Percentiles rank a stretch among this genome's conserved stretches.
These are phyloP conservation scores for Clausena lansium DNA, from an alignment of 345 rosid genomes.

Conservation along the genomic window DNA sequence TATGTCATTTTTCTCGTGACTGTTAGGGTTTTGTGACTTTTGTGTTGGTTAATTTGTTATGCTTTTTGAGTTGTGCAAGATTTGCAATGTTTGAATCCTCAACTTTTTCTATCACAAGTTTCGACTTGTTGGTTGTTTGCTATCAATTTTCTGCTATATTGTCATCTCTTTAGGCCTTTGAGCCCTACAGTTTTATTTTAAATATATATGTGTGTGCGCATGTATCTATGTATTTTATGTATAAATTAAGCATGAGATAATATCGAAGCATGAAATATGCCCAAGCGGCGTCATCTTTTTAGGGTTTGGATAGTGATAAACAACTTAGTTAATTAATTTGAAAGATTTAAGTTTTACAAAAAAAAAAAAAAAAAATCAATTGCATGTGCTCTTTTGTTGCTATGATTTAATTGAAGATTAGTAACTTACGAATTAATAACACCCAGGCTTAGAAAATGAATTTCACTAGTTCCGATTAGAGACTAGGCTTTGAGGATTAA, in stretches of 20 bases:
- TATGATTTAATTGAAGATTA: too few species aligned
- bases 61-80: neutral
- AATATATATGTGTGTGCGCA: too few species aligned
- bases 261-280: neutral
- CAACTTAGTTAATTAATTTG: neutral
- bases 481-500: neutral
- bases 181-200: neutral
- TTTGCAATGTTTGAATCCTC: neutral
- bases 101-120: neutral
- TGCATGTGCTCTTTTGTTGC: neutral
- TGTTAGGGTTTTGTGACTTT: neutral
- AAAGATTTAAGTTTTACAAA: neutral
- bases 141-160: neutral
- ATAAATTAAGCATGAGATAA: neutral
- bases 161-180: neutral
- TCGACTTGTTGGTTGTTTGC: neutral
- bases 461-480: neutral
- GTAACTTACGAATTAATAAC: too few species aligned
- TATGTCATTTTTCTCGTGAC: slow-evolving; percentile 9
- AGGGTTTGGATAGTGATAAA: neutral
- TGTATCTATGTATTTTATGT: neutral
- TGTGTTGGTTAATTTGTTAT: neutral
- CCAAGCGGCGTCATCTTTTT: neutral
- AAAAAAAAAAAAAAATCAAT: neutral
- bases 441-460: neutral